Evolutionary conservation across 106 monocot species (phyloP), one percentile per base, ranked within the genome.

Genomic region (Xerophyta viscosa): DNA sequence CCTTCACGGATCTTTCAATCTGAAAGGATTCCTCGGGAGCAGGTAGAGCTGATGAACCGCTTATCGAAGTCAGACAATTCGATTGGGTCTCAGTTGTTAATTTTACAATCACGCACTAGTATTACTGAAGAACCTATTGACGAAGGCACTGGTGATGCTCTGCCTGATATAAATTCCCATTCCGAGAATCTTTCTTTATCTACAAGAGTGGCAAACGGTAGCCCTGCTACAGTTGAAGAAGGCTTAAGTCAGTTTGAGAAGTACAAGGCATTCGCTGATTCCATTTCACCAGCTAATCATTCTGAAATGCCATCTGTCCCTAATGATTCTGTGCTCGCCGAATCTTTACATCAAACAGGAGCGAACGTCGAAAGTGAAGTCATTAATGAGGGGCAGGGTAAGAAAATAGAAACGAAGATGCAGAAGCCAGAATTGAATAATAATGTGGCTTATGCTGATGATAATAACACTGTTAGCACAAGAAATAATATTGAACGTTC

Each of bases 21-120:
- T 44, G 96, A 98, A 65, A 78, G 70, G 58, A 82, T 85, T 48
- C 96, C 84, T 30, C 75, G 88, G 45, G 79, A 89, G 54, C 82
- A 78, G 63, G 48, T 65, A n/a, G 89, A 77, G 63, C 52, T 61
- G 18, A 36, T 66, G 43, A 76, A 82, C 66, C 81, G 96, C 24
- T 60, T 86, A 29, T 98, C 96, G 27, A 98, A 98, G 76, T 89
- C 89, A 51, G 69, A 93, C 66, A 87, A 84, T 71, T 71, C 73
- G 55, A 69, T 83, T 66, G 72, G 56, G 28, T 73, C 96, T 61
- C 85, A 88, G 58, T 69, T 63, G 56, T 39, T 89, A 23, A 62
- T 78, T 65, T 64, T 72, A 56, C 79, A 84, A 11, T 66, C 77
- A 50, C 65, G 39, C 37, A 46, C 83, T 61, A 74, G 59, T 56